Conservation (phyloP, 805 yeast species). For the Saccharomyces eubayanus region DNA sequence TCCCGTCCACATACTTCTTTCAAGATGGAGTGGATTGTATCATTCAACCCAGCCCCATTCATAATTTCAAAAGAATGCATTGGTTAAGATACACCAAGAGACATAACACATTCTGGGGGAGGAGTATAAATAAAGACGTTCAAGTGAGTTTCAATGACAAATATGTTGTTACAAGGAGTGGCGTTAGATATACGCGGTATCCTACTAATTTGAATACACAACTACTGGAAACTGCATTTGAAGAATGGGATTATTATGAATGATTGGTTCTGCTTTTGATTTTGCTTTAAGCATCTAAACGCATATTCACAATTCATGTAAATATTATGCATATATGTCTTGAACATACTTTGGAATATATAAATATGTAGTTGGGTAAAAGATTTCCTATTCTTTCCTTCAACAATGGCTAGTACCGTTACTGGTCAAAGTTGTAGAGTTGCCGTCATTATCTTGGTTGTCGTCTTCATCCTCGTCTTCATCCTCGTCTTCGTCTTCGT, state of each 20-base stretch:
- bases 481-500: conserved; percentile 3
- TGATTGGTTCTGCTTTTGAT: conserved; percentile 1
- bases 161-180: conserved; percentile 20
- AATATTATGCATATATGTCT: not conserved
- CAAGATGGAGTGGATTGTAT: conserved; percentile 23
- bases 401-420: not conserved
- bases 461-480: not conserved
- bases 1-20: conserved; percentile 20
- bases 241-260: conserved; percentile 23
- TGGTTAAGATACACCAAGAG: conserved; percentile 29
- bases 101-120: conserved; percentile 17
- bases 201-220: conserved; percentile 21
- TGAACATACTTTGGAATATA: not conserved
- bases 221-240: conserved; percentile 21
- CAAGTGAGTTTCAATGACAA: conserved; percentile 12
- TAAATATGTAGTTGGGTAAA: not conserved
- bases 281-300: not conserved
- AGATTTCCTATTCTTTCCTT: no score
- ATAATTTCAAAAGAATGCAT: conserved; percentile 27
- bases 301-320: not conserved
- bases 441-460: not conserved
- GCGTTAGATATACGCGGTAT: conserved; percentile 21
- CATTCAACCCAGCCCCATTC: conserved; percentile 20
- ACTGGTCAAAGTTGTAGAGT: not conserved
- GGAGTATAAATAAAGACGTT: conserved; percentile 19